These are phyloP conservation scores for Musa beccarii DNA, from an alignment of 176 grass and related monocot genomes.

Conservation along the genomic window DNA sequence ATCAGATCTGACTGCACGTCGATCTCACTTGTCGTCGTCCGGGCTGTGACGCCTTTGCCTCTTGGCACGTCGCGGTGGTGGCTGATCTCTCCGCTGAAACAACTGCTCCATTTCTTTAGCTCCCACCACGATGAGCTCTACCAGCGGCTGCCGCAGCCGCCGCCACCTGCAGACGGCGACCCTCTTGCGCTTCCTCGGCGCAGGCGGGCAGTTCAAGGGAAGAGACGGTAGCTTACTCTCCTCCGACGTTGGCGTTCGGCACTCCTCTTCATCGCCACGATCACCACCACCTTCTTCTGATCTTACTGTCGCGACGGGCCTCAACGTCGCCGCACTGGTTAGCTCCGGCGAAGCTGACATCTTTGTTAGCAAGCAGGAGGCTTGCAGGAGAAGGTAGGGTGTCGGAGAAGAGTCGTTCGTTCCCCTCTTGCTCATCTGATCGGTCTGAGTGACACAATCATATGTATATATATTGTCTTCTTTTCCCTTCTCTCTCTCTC, in stretches of 20 bases:
- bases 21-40: background rate
- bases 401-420: background rate
- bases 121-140: slow-evolving; percentile 17
- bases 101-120: slow-evolving; percentile 19
- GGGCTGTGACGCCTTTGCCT: background rate
- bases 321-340: background rate
- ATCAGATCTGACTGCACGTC: no score
- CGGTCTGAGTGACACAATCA: no score
- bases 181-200: slow-evolving; percentile 28
- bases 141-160: background rate
- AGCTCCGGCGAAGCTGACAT: slow-evolving; percentile 13
- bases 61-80: background rate
- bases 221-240: slow-evolving; percentile 13
- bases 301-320: slow-evolving; percentile 1
- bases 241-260: slow-evolving; percentile 20
- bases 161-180: slow-evolving; percentile 1
- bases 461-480: background rate
- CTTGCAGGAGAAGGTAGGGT: background rate
- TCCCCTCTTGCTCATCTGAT: background rate
- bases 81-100: slow-evolving; percentile 6
- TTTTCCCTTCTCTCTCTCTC: background rate
- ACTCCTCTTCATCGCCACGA: background rate
- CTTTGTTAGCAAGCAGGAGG: background rate
- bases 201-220: slow-evolving; percentile 17
- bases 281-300: background rate